Evolutionary conservation across 371 early-diverging fungal genomes (phyloP).

Genomic region (Mucor lusitanicus): DNA sequence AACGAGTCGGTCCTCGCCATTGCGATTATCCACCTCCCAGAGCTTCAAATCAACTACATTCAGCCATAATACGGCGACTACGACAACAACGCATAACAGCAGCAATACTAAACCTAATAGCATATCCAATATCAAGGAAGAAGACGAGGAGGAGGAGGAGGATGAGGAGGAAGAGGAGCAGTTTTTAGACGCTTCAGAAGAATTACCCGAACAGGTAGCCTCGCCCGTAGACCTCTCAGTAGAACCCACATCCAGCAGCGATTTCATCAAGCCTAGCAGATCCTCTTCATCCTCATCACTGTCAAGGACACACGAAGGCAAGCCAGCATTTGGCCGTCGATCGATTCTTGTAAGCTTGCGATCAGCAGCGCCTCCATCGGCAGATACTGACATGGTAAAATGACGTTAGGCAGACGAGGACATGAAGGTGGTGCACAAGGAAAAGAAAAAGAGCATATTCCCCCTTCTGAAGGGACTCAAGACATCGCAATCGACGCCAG

Average conservation of each 20-base stretch:
- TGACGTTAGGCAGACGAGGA: background rate
- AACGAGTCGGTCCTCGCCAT: conserved; percentile 22
- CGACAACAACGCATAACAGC: background rate
- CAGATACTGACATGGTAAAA: too few relatives aligned
- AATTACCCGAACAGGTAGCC: background rate
- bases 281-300: background rate
- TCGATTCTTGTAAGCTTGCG: conserved; percentile 15
- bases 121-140: conserved; percentile 7
- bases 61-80: background rate
- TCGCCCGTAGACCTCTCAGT: background rate
- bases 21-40: conserved; percentile 8
- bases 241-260: background rate
- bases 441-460: conserved; percentile 17
- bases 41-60: background rate
- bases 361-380: too few relatives aligned
- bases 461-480: conserved; percentile 20
- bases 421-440: background rate
- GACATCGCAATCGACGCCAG: conserved; percentile 24
- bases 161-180: background rate
- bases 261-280: background rate
- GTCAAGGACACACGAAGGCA: background rate
- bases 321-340: conserved; percentile 16
- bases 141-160: conserved; percentile 28
- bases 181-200: conserved; percentile 15
- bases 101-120: background rate